These are phyloP conservation scores for Talaromyces thailandensis DNA, from an alignment of 495 filamentous ascomycete genomes.

Conservation along the genomic window DNA sequence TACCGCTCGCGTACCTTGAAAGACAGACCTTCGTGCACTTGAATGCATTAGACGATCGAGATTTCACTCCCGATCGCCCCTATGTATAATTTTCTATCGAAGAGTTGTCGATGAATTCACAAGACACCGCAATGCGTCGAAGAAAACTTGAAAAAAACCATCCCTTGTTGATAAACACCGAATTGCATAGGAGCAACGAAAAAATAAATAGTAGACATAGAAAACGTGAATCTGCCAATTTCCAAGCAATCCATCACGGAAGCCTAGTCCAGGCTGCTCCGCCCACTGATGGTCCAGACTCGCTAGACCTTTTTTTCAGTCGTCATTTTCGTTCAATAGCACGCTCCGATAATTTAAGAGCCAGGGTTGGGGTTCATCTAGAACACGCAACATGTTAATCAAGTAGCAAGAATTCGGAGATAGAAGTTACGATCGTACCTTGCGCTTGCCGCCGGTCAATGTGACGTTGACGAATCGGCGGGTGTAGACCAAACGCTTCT, in stretches of 20 bases:
- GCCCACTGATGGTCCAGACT: background rate
- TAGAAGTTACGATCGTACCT: slow-evolving; percentile 51
- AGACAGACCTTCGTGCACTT: background rate
- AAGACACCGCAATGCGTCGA: background rate
- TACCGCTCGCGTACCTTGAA: background rate
- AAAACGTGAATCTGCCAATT: slow-evolving; percentile 4
- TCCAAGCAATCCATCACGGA: background rate
- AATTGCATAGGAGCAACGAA: slow-evolving; percentile 1
- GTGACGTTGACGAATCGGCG: slow-evolving; percentile 99
- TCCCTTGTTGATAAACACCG: slow-evolving; percentile 3
- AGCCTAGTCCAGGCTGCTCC: background rate
- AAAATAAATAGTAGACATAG: slow-evolving; percentile 6
- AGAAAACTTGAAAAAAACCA: slow-evolving; percentile 1
- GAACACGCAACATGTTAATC: background rate
- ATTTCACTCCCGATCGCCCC: background rate
- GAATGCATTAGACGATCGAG: background rate
- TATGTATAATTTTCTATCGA: background rate
- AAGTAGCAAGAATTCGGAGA: background rate
- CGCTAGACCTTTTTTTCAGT: background rate
- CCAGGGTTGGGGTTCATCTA: slow-evolving; percentile 36
- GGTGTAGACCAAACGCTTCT: slow-evolving; percentile 96
- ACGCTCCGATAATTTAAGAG: slow-evolving; percentile 10
- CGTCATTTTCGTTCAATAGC: background rate
- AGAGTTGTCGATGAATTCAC: background rate
- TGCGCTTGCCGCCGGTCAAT: slow-evolving; percentile 98